phyloP scores from a whole-genome alignment of 305 asterid genomes.

The Euphrasia arctica region DNA sequence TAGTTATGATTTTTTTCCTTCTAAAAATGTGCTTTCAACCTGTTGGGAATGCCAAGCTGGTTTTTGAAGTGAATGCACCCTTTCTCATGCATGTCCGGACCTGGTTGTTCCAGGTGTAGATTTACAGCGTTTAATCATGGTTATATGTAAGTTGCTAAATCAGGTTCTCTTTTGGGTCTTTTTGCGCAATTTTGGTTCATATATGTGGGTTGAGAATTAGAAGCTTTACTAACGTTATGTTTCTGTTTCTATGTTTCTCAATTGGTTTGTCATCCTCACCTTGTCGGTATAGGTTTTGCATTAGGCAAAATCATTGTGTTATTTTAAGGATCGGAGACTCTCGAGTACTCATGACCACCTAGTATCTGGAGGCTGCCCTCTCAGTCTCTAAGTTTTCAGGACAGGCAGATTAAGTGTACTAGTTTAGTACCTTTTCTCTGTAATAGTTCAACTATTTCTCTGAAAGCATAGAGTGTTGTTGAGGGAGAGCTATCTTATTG shows the following conservation, averaged over 20 bases:
- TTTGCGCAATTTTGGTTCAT: constrained; percentile 1
- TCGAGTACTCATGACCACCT: neutral
- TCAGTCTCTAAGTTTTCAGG: neutral
- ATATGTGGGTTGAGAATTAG: neutral
- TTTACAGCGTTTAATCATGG: constrained; percentile 38
- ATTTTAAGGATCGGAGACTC: neutral
- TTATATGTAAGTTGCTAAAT: constrained; percentile 41
- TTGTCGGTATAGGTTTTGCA: too few species aligned
- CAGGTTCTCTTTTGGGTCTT: neutral
- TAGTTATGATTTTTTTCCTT: neutral
- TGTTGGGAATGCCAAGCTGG: too few species aligned
- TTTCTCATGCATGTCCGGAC: constrained; percentile 47
- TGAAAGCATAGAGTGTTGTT: too few species aligned
- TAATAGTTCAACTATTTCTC: too few species aligned
- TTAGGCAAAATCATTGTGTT: neutral
- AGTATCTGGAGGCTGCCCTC: too few species aligned
- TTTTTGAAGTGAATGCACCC: neutral
- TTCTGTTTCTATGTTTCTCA: too few species aligned
- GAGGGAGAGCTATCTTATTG: too few species aligned
- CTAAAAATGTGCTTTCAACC: too few species aligned
- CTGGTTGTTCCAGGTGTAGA: constrained; percentile 50
- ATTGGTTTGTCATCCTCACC: too few species aligned
- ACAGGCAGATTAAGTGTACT: neutral
- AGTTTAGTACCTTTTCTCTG: neutral
- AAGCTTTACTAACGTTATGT: neutral